Evolutionary conservation across 2,329 filamentous ascomycete species (phyloP).

Genomic region (Apiospora saccharicola): DNA sequence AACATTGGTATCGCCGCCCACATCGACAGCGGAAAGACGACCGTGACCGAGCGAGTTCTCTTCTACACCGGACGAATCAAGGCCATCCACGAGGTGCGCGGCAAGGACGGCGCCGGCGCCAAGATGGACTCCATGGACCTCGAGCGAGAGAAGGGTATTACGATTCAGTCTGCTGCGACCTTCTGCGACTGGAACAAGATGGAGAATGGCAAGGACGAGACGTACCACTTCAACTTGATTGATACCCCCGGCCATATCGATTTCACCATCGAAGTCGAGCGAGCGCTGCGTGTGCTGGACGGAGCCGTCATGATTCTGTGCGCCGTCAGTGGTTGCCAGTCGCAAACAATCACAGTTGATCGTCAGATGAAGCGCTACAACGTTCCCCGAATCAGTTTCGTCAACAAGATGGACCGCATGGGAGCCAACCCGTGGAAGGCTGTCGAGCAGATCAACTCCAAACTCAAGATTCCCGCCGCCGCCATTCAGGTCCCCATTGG

Average conservation of each 20-base stretch:
- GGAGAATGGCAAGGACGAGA: conserved; percentile 83
- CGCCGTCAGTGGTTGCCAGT: conserved; percentile 95
- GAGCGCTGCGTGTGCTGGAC: conserved; percentile 91
- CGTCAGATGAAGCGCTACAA: conserved; percentile 99
- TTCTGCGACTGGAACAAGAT: conserved; percentile 97
- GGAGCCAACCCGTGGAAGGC: conserved; percentile 98
- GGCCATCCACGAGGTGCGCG: conserved; percentile 94
- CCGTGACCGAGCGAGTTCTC: conserved; percentile 92
- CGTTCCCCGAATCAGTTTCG: conserved; percentile 91
- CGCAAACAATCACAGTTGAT: conserved; percentile 97
- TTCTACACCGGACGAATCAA: conserved; percentile 99
- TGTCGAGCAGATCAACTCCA: conserved; percentile 95
- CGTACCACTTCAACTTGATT: conserved; percentile 97
- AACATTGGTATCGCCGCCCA: conserved; percentile 99
- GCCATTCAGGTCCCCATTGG: conserved; percentile 96
- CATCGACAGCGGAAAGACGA: conserved; percentile 98
- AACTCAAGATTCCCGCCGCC: conserved; percentile 90
- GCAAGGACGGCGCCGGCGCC: conserved; percentile 91
- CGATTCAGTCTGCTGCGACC: conserved; percentile 96
- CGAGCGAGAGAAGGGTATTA: conserved; percentile 98
- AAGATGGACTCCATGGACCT: conserved; percentile 99
- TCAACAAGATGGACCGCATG: conserved; percentile 99
- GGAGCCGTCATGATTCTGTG: conserved; percentile 99
- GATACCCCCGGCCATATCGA: conserved; percentile 99
- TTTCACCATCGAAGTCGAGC: conserved; percentile 98